These are phyloP conservation scores for Trichoderma oligosporum DNA, from an alignment of 2,329 filamentous ascomycete species.

Conservation along the genomic window DNA sequence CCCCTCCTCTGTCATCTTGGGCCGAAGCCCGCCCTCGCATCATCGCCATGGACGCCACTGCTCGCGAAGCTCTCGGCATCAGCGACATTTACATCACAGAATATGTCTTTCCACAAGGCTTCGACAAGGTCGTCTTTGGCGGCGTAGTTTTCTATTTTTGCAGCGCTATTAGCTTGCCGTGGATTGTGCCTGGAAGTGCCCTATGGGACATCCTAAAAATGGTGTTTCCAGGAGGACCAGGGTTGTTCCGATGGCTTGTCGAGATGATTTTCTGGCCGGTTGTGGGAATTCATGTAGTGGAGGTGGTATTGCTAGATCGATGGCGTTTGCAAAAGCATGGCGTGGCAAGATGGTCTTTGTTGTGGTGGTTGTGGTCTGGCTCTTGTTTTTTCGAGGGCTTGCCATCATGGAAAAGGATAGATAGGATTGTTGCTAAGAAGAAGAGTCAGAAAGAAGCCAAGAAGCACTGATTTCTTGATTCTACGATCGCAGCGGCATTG, in stretches of 20 bases:
- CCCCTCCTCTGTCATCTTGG: constrained; percentile 66
- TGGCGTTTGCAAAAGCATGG: constrained; percentile 46
- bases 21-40: constrained; percentile 65
- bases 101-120: constrained; percentile 40
- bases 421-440: constrained; percentile 45
- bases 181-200: constrained; percentile 50
- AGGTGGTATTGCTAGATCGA: constrained; percentile 54
- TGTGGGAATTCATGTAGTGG: constrained; percentile 60
- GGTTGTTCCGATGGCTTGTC: constrained; percentile 56
- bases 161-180: constrained; percentile 45
- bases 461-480: constrained; percentile 34
- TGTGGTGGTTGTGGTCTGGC: constrained; percentile 55
- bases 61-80: constrained; percentile 58
- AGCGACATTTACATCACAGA: constrained; percentile 41
- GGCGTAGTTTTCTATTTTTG: constrained; percentile 53
- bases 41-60: constrained; percentile 63
- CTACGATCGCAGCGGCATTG: neutral
- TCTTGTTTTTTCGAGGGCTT: constrained; percentile 54
- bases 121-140: constrained; percentile 52
- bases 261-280: constrained; percentile 56
- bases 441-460: constrained; percentile 37
- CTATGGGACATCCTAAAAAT: constrained; percentile 48
- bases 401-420: constrained; percentile 49
- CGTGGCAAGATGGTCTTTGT: constrained; percentile 41
- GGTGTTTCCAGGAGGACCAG: constrained; percentile 55